phyloP scores from a whole-genome alignment of 2,329 filamentous ascomycete species.

The Colletotrichum tropicicola region DNA sequence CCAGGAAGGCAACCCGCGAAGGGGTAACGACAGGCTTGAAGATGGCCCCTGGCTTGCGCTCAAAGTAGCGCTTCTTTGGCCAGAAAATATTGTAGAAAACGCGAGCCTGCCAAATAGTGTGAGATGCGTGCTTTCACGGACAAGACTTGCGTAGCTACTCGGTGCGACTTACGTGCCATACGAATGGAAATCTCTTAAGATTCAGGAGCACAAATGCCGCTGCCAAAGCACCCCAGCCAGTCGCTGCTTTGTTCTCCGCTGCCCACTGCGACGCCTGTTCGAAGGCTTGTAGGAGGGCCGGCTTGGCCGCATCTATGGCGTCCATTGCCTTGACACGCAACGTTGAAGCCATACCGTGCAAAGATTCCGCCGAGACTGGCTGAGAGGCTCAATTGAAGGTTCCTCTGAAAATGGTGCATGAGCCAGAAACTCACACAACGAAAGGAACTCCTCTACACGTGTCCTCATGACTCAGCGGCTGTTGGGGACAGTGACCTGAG shows the following conservation, averaged over 20 bases:
- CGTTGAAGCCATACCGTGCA: neutral
- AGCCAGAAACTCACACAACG: too few relatives aligned
- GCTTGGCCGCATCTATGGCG: neutral
- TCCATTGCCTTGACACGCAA: neutral
- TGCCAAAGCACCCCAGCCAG: neutral
- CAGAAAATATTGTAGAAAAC: slow-evolving; percentile 45
- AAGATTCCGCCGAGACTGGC: too few relatives aligned
- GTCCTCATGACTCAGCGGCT: slow-evolving; percentile 4
- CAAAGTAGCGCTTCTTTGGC: slow-evolving; percentile 35
- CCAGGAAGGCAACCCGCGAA: slow-evolving; percentile 64
- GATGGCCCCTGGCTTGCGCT: slow-evolving; percentile 37
- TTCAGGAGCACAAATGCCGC: neutral
- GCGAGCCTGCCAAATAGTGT: slow-evolving; percentile 41
- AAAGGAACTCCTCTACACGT: too few relatives aligned
- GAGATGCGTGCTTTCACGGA: neutral
- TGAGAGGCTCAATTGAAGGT: neutral
- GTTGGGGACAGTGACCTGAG: neutral
- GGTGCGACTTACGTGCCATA: slow-evolving; percentile 8
- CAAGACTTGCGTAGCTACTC: too few relatives aligned
- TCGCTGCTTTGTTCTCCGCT: neutral
- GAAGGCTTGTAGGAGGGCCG: neutral
- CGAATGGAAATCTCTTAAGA: slow-evolving; percentile 9
- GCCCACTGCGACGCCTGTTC: neutral
- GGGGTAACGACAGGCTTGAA: slow-evolving; percentile 65
- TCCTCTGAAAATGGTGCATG: too few relatives aligned